phyloP scores from a whole-genome alignment of 78 protist genomes.

The Acrasis kona region DNA sequence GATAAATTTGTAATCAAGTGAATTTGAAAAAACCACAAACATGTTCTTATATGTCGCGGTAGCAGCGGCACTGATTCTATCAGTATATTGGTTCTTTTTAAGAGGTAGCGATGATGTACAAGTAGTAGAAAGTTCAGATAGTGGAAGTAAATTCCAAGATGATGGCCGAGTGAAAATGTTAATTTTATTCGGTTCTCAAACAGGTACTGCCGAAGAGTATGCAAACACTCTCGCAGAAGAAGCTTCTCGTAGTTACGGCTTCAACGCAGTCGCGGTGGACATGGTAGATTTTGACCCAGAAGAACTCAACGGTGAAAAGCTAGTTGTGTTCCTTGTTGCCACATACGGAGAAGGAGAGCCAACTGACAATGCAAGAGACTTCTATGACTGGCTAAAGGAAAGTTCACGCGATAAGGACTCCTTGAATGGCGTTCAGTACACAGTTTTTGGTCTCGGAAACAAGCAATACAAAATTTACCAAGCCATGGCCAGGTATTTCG shows the following conservation, averaged over 20 bases:
- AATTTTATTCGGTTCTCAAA: slow-evolving; percentile 17
- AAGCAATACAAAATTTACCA: slow-evolving; percentile 77
- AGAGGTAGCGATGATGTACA: too few relatives aligned
- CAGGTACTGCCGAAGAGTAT: slow-evolving; percentile 17
- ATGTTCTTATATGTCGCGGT: too few relatives aligned
- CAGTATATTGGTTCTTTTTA: too few relatives aligned
- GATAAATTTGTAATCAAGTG: too few relatives aligned
- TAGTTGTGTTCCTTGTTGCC: slow-evolving; percentile 25
- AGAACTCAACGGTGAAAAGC: neutral
- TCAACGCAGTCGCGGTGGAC: slow-evolving; percentile 12
- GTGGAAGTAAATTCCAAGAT: too few relatives aligned
- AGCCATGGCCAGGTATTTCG: slow-evolving; percentile 51
- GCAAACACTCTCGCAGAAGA: slow-evolving; percentile 7
- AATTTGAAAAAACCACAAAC: too few relatives aligned
- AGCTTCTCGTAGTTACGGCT: slow-evolving; percentile 8
- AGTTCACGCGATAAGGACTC: neutral
- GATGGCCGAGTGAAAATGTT: too few relatives aligned
- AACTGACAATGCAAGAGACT: slow-evolving; percentile 9
- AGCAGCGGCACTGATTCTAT: too few relatives aligned
- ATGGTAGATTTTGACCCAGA: neutral
- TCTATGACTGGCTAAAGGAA: neutral
- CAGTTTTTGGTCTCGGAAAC: slow-evolving; percentile 84
- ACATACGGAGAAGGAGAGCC: slow-evolving; percentile 35
- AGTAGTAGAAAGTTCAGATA: too few relatives aligned
- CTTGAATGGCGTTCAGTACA: neutral